Conservation (phyloP, 2,329 filamentous ascomycete species). For the Sporothrix phasma region DNA sequence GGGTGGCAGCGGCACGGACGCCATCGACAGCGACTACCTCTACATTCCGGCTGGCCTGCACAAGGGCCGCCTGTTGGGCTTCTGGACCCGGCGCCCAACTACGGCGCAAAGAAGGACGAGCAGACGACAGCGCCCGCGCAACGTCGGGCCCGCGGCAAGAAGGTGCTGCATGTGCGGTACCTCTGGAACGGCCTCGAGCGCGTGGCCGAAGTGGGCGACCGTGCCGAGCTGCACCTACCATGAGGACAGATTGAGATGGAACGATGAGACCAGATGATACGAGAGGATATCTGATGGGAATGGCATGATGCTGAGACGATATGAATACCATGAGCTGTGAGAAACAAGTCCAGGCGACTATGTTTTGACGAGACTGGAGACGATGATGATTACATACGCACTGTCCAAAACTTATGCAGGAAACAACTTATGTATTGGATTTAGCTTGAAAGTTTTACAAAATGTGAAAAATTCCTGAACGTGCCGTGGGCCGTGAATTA, state of each 20-base stretch:
- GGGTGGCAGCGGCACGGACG: conserved; percentile 22
- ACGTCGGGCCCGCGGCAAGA: conserved; percentile 23
- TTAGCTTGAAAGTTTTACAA: not conserved
- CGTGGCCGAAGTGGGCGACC: conserved; percentile 29
- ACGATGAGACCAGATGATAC: not conserved
- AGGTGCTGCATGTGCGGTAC: conserved; percentile 39
- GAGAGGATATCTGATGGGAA: not conserved
- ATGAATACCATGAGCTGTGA: not conserved
- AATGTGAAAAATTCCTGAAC: too few species aligned
- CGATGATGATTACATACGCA: not conserved
- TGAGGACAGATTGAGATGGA: not conserved
- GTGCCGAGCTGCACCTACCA: conserved; percentile 29
- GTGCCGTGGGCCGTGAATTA: not conserved
- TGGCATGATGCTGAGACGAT: not conserved
- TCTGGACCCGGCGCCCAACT: conserved; percentile 40
- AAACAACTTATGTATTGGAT: not conserved
- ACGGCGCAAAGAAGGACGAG: not conserved
- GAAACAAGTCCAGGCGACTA: not conserved
- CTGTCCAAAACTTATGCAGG: not conserved
- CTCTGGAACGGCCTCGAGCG: conserved; percentile 29
- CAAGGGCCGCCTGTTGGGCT: conserved; percentile 38
- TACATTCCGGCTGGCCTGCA: conserved; percentile 32
- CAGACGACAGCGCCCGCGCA: not conserved
- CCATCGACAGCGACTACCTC: conserved; percentile 19
- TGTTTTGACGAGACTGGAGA: not conserved